These are phyloP conservation scores for Boletus pseudopeckii DNA, from an alignment of 768 basidiomycete genomes.

Conservation along the genomic window DNA sequence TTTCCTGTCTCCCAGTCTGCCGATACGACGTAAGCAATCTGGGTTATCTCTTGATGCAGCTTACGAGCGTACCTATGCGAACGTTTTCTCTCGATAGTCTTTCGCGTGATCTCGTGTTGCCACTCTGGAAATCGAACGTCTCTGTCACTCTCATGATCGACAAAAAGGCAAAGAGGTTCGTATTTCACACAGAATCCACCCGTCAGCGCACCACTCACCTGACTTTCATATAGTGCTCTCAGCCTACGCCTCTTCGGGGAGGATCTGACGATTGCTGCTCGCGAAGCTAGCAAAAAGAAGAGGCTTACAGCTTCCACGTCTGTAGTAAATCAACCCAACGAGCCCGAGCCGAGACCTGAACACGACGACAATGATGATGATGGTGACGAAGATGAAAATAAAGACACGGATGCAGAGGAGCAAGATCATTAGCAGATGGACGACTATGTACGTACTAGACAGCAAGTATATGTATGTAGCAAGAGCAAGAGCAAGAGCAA, in stretches of 20 bases:
- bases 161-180: slow-evolving; percentile 92
- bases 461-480: slow-evolving; percentile 1
- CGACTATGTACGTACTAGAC: slow-evolving; percentile 12
- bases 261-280: slow-evolving; percentile 61
- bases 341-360: slow-evolving; percentile 3
- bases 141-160: slow-evolving; percentile 92
- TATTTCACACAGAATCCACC: background rate
- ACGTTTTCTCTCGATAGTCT: slow-evolving; percentile 40
- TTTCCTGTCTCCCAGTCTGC: slow-evolving; percentile 55
- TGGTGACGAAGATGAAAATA: slow-evolving; percentile 3
- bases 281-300: slow-evolving; percentile 34
- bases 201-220: background rate
- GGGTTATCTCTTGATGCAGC: background rate
- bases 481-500: background rate
- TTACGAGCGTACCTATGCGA: background rate
- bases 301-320: background rate
- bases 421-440: slow-evolving; percentile 7
- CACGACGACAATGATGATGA: slow-evolving; percentile 2
- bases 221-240: slow-evolving; percentile 56
- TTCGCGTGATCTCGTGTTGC: slow-evolving; percentile 80
- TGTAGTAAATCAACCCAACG: background rate
- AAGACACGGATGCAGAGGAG: slow-evolving; percentile 12
- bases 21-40: slow-evolving; percentile 49
- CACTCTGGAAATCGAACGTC: slow-evolving; percentile 90
- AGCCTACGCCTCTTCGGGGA: slow-evolving; percentile 81